Conservation (phyloP, 208 protist species). For the Crithidia sp. region DNA sequence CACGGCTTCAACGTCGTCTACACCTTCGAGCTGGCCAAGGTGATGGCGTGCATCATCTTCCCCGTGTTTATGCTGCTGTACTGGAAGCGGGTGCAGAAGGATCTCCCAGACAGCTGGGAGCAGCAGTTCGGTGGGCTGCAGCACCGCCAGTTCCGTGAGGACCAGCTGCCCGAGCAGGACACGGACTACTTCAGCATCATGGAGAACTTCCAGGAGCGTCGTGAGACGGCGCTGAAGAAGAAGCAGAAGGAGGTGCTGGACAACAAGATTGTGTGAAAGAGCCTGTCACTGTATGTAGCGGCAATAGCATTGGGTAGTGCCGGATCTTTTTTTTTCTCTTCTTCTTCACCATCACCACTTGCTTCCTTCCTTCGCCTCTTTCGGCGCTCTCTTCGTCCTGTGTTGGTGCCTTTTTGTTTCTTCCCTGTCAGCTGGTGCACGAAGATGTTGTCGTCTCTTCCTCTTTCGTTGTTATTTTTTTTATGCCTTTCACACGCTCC, state of each 20-base stretch:
- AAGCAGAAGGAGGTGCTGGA: conserved; percentile 58
- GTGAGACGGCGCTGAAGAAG: conserved; percentile 67
- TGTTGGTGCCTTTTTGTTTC: background rate
- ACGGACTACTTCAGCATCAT: conserved; percentile 89
- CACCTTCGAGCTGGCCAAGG: conserved; percentile 74
- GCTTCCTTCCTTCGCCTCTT: background rate
- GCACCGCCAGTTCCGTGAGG: conserved; percentile 77
- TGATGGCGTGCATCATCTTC: conserved; percentile 81
- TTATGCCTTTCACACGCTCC: background rate
- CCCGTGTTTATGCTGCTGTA: conserved; percentile 82
- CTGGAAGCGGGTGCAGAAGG: conserved; percentile 80
- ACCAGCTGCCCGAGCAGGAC: conserved; percentile 56
- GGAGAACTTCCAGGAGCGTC: conserved; percentile 73
- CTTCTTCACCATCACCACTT: background rate
- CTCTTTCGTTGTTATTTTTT: background rate
- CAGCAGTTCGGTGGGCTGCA: conserved; percentile 81
- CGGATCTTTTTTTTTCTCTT: background rate
- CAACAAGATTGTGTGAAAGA: conserved; percentile 32
- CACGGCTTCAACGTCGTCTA: conserved; percentile 68
- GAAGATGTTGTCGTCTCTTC: background rate
- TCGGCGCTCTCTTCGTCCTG: background rate
- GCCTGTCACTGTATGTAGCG: too few relatives aligned
- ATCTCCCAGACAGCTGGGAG: conserved; percentile 77
- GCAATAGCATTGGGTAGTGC: too few relatives aligned
- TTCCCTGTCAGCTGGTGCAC: background rate